A percentile compares a stretch with the other conserved stretches of the same genome.
phyloP scores from a whole-genome alignment of 2,329 filamentous ascomycete species.

The Colletotrichum noveboracense region DNA sequence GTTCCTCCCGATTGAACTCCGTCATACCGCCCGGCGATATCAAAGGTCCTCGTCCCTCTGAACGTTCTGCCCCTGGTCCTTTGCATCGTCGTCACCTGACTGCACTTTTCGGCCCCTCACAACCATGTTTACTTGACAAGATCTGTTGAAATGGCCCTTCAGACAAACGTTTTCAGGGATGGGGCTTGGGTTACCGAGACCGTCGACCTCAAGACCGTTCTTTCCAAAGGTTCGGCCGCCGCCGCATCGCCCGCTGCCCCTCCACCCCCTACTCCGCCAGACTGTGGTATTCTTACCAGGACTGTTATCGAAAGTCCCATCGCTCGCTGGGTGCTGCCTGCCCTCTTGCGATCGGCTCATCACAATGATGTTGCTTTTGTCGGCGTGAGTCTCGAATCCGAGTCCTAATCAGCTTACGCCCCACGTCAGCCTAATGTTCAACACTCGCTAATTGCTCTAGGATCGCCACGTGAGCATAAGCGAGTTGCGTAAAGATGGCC shows the following conservation, averaged over 20 bases:
- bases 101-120: not conserved
- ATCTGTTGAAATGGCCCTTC: conserved; percentile 37
- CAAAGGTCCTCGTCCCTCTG: not conserved
- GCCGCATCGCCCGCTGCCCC: conserved; percentile 30
- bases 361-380: conserved; percentile 88
- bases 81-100: not conserved
- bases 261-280: conserved; percentile 46
- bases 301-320: conserved; percentile 80
- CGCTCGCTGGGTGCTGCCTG: conserved; percentile 78
- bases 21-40: not conserved
- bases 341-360: conserved; percentile 71
- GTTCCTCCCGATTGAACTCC: not conserved
- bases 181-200: conserved; percentile 64
- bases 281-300: conserved; percentile 76
- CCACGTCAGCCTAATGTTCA: not conserved
- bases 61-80: not conserved
- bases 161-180: conserved; percentile 58
- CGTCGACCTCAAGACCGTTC: conserved; percentile 46
- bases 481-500: conserved; percentile 72
- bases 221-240: conserved; percentile 40
- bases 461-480: conserved; percentile 83
- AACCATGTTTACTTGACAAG: conserved; percentile 10
- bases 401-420: not conserved
- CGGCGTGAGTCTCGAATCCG: conserved; percentile 63
- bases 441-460: conserved; percentile 41